Conservation (phyloP, 2,329 filamentous ascomycete species). For the Colletotrichum spaethianum region DNA sequence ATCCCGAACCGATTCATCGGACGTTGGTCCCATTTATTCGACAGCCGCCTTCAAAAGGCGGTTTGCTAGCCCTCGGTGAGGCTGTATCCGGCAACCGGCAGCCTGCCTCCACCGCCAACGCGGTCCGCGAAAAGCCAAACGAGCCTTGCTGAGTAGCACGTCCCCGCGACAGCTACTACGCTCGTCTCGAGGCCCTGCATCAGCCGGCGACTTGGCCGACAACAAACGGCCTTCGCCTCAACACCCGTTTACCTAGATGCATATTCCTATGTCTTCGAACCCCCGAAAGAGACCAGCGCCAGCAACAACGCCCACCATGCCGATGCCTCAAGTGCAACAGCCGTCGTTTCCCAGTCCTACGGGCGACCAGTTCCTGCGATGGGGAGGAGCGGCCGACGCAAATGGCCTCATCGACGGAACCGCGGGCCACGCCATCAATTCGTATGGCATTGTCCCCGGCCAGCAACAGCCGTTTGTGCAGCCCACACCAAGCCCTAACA, state of each 20-base stretch:
- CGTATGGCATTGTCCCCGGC: conserved; percentile 56
- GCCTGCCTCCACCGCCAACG: conserved; percentile 9
- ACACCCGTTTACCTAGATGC: conserved; percentile 25
- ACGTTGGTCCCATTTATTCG: background rate
- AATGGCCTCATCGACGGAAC: conserved; percentile 55
- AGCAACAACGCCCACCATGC: conserved; percentile 75
- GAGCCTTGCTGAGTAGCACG: conserved; percentile 20
- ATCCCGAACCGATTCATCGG: conserved; percentile 24
- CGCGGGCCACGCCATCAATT: conserved; percentile 50
- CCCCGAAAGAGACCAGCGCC: conserved; percentile 82
- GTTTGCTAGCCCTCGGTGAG: conserved; percentile 19
- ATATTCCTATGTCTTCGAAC: conserved; percentile 63
- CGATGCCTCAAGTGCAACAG: conserved; percentile 65
- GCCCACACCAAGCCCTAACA: conserved; percentile 45
- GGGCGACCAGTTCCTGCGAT: conserved; percentile 62
- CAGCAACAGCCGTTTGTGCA: conserved; percentile 53
- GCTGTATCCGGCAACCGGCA: conserved; percentile 30
- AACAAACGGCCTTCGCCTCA: conserved; percentile 18
- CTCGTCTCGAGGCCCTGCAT: conserved; percentile 26
- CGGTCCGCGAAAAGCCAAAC: conserved; percentile 18
- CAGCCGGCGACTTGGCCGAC: conserved; percentile 23
- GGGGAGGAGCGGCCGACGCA: conserved; percentile 58
- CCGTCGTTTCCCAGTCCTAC: conserved; percentile 62
- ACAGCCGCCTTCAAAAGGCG: conserved; percentile 3
- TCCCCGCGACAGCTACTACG: conserved; percentile 15